Percentiles rank a stretch among this genome's conserved stretches.
Conservation (phyloP, 2,329 filamentous ascomycete species). For the Macrophomina tecta region DNA sequence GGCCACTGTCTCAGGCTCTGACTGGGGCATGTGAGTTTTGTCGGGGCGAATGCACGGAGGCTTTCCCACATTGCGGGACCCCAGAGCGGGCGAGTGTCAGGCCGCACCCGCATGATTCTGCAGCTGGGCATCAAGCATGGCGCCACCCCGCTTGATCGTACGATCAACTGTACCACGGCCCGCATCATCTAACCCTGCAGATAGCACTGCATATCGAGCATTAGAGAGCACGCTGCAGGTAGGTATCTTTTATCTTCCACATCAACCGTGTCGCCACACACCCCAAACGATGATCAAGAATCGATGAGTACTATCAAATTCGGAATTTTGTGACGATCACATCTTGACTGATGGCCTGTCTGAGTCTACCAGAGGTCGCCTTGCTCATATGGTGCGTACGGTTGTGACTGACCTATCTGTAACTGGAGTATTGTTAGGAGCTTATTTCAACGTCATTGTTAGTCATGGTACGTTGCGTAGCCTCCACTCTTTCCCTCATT, state of each 20-base stretch:
- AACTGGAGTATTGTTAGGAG: conserved; percentile 1
- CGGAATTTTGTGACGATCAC: conserved; percentile 28
- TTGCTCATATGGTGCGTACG: neutral
- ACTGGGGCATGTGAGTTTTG: neutral
- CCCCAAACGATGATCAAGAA: conserved; percentile 30
- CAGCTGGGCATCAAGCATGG: conserved; percentile 19
- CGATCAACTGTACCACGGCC: conserved; percentile 23
- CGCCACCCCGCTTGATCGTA: conserved; percentile 28
- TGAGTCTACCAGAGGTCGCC: neutral
- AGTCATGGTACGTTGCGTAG: neutral
- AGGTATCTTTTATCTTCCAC: conserved; percentile 17
- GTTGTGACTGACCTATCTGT: neutral
- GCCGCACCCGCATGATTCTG: conserved; percentile 24
- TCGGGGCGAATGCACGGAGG: conserved; percentile 15
- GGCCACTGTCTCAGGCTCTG: conserved; percentile 9
- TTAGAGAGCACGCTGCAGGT: conserved; percentile 12
- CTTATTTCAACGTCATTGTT: conserved; percentile 7
- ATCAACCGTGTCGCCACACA: conserved; percentile 19
- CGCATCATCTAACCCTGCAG: conserved; percentile 8
- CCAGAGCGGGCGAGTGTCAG: conserved; percentile 25
- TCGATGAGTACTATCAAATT: conserved; percentile 29
- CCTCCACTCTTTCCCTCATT: conserved; percentile 1
- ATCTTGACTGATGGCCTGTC: conserved; percentile 21
- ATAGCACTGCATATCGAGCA: conserved; percentile 16
- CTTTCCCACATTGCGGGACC: conserved; percentile 20